Base-by-base conservation (phyloP, 345 rosid genomes). In the Eucalyptus sp. region DNA sequence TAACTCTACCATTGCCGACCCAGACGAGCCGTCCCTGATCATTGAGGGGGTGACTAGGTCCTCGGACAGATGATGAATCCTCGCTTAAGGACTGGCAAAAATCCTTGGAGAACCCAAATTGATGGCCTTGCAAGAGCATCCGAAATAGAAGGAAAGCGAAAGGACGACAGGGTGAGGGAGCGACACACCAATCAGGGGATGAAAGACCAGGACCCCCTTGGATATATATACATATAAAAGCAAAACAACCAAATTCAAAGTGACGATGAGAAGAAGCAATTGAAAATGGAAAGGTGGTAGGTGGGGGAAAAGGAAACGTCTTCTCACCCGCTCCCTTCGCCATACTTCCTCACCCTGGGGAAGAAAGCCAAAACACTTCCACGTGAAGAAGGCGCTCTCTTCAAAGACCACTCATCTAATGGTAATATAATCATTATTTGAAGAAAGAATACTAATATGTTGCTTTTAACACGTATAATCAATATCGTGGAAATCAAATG, bases 251-350 rank as follows among this genome's bases (percentile, higher is more conserved):
- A 68, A 71, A 37, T 17, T 71, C 81, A 37, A 18, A 41, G 81
- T 71, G 81, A 37, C 81, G 81, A 71, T 37, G 81, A 37, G 81
- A 71, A 71, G 81, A 71, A 71, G 81, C 81, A 71, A 71, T 71
- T 71, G 81, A 41, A 37, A 71, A 71, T 71, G 81, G 81, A 71
- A 71, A 71, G 81, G 81, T 37, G 27, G 41, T 71, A 71, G 81
- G 81, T 71, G 81, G 81, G 81, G 81, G 81, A 37, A 71, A 71
- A 37, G 14, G 81, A 71, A 10, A 71, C 20, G 44, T 37, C 81
- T 71, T 37, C 81, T 37, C 46, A 33, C 81, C 46, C 27, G 81
- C 37, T 64, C 76, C 33, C 37, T 14, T 8, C 37, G 18, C 76
- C 76, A n/a, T 64, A 29, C 76, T 14, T 64, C 76, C 31, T 14